phyloP scores from a whole-genome alignment of 73 alveolate genomes.

The Paramecium tetraurelia region DNA sequence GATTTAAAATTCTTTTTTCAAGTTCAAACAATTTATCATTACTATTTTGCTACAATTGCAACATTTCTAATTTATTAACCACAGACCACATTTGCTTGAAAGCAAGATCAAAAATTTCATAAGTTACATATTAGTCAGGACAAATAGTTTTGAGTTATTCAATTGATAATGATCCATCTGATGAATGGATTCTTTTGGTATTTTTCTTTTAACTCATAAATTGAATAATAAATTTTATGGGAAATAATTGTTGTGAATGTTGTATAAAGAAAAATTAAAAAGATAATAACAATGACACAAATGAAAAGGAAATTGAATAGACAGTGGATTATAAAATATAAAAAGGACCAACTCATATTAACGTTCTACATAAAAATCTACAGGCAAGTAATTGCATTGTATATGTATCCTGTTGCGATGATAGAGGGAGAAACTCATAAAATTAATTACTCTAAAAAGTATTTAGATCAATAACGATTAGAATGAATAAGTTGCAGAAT shows the following conservation, averaged over 20 bases:
- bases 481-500: neutral
- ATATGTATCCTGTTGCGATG: neutral
- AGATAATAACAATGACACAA: neutral
- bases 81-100: slow-evolving; percentile 41
- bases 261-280: neutral
- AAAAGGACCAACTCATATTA: neutral
- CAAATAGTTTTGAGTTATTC: slow-evolving; percentile 1
- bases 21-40: slow-evolving; percentile 31
- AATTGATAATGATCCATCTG: neutral
- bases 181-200: neutral
- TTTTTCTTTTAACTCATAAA: slow-evolving; percentile 21
- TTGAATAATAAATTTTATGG: neutral
- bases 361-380: neutral
- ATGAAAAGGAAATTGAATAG: neutral
- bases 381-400: neutral
- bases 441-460: neutral
- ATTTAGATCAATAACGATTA: neutral
- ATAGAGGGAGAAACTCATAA: neutral
- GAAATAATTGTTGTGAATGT: neutral
- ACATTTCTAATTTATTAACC: slow-evolving; percentile 30
- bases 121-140: slow-evolving; percentile 45
- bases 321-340: slow-evolving; percentile 9
- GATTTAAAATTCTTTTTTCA: slow-evolving; percentile 43
- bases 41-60: neutral
- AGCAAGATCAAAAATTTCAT: slow-evolving; percentile 40